Evolutionary conservation across 106 monocot genomes (phyloP).

Genomic region (Dioscorea alata): DNA sequence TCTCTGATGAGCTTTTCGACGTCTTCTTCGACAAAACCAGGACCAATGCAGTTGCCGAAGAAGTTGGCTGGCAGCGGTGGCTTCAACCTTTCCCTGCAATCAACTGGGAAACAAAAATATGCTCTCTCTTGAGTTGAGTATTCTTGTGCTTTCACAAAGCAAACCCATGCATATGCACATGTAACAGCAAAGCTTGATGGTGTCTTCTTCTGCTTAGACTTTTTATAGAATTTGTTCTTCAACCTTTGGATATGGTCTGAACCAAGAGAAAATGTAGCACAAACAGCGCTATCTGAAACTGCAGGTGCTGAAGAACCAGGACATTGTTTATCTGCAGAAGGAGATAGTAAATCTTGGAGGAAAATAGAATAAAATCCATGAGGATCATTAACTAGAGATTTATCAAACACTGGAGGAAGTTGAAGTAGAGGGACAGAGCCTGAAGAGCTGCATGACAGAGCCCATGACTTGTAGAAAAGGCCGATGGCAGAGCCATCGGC

Average conservation of each 20-base stretch:
- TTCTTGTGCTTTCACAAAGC: not conserved
- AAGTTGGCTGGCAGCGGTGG: slow-evolving; percentile 17
- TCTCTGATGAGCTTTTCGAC: slow-evolving; percentile 5
- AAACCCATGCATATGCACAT: not conserved
- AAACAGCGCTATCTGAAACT: not conserved
- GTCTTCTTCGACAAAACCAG: slow-evolving; percentile 5
- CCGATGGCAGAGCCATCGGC: slow-evolving; percentile 25
- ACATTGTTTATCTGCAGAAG: not conserved
- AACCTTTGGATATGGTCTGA: not conserved
- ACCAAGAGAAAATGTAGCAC: not conserved
- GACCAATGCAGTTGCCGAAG: slow-evolving; percentile 26
- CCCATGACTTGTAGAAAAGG: slow-evolving; percentile 34
- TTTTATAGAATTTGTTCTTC: not conserved
- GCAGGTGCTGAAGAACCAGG: not conserved
- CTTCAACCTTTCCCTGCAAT: slow-evolving; percentile 14
- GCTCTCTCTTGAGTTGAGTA: not conserved
- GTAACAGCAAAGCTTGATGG: not conserved
- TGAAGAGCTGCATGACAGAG: not conserved
- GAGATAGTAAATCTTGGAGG: not conserved
- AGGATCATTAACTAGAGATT: not conserved
- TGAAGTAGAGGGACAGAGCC: not conserved
- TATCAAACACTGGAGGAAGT: not conserved
- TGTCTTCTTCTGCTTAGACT: not conserved
- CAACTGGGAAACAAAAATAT: not conserved
- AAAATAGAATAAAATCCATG: not conserved